A percentile compares a stretch with the other conserved stretches of the same genome.
phyloP scores from a whole-genome alignment of 192 early-diverging fungal genomes.

The Coemansia sp. region DNA sequence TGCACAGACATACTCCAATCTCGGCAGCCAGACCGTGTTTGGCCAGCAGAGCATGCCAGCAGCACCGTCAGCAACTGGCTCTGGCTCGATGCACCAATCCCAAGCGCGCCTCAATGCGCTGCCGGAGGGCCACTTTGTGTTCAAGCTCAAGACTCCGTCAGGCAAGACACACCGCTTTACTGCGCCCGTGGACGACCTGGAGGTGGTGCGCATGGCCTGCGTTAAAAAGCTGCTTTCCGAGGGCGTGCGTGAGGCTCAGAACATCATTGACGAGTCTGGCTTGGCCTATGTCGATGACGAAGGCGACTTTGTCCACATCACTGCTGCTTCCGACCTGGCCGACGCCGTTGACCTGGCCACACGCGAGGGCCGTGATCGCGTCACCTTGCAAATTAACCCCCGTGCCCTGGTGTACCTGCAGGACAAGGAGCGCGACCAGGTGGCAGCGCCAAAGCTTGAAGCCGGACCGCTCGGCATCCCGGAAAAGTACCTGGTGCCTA shows the following conservation, averaged over 20 bases:
- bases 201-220: conserved; percentile 57
- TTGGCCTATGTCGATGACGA: conserved; percentile 91
- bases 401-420: conserved; percentile 20
- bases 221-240: conserved; percentile 61
- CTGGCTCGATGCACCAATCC: conserved; percentile 46
- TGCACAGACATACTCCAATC: conserved; percentile 46
- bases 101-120: conserved; percentile 35
- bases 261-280: conserved; percentile 51
- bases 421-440: conserved; percentile 4
- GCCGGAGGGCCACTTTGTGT: conserved; percentile 55
- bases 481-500: conserved; percentile 47
- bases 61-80: conserved; percentile 27
- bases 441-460: not conserved
- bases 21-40: conserved; percentile 51
- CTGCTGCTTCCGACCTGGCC: conserved; percentile 70
- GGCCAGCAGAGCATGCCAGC: conserved; percentile 34
- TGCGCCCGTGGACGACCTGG: conserved; percentile 55
- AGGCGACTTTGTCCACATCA: conserved; percentile 78
- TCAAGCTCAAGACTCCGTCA: conserved; percentile 75
- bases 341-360: conserved; percentile 82
- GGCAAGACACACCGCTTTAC: conserved; percentile 77
- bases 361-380: conserved; percentile 70
- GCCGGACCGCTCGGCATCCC: conserved; percentile 42
- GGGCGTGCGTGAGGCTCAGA: conserved; percentile 52
- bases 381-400: conserved; percentile 65